Percentiles rank a stretch among this genome's conserved stretches.
Conservation (phyloP, 306 rosid genomes). For the Elaeagnus macrophylla region DNA sequence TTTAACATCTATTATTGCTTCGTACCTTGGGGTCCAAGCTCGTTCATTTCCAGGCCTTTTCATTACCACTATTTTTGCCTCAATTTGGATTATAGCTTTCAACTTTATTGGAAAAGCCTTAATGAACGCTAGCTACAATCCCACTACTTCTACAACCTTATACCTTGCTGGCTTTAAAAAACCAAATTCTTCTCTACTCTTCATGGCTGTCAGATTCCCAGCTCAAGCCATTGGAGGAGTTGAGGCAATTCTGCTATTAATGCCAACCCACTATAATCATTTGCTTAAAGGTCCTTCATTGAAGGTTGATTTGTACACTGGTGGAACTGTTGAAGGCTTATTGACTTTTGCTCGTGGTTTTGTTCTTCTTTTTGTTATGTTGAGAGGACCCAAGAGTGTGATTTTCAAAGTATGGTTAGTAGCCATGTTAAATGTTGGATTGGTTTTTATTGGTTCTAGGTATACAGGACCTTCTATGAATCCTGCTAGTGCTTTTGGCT, state of each 20-base stretch:
- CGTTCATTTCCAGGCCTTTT: conserved; percentile 24
- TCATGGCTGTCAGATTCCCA: conserved; percentile 33
- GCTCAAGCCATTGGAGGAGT: conserved; percentile 46
- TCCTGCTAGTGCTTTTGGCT: conserved; percentile 70
- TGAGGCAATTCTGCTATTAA: conserved; percentile 23
- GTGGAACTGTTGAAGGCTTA: conserved; percentile 45
- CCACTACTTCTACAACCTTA: conserved; percentile 31
- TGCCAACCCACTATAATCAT: conserved; percentile 27
- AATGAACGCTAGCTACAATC: conserved; percentile 52
- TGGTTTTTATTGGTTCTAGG: conserved; percentile 34
- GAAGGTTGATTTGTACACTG: conserved; percentile 47
- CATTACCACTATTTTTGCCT: conserved; percentile 28
- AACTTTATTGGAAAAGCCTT: conserved; percentile 21
- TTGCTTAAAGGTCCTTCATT: conserved; percentile 47
- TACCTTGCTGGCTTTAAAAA: conserved; percentile 22
- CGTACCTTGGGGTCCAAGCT: conserved; percentile 27
- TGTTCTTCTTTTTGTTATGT: conserved; percentile 26
- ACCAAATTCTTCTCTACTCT: conserved; percentile 21
- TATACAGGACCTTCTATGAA: conserved; percentile 66
- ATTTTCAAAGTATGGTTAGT: conserved; percentile 42
- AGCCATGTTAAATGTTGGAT: conserved; percentile 29
- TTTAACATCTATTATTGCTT: conserved; percentile 18
- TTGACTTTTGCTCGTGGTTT: conserved; percentile 36
- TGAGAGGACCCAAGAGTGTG: conserved; percentile 41
- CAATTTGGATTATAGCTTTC: conserved; percentile 19